Percentiles rank a stretch among this genome's conserved stretches.
phyloP scores from a whole-genome alignment of 805 yeast species.

The Candida loeiensis region DNA sequence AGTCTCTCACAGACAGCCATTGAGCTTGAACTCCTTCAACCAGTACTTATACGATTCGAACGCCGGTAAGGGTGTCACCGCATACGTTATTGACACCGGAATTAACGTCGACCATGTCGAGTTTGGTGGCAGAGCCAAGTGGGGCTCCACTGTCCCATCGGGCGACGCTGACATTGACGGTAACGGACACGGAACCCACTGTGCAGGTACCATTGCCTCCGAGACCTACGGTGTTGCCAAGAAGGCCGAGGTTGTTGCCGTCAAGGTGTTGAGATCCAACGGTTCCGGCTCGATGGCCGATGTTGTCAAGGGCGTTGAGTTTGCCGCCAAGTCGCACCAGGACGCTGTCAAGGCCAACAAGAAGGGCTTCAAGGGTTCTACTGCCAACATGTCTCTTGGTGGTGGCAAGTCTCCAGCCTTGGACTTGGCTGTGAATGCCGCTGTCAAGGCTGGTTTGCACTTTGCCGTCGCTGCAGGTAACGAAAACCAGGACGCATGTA shows the following conservation, averaged over 20 bases:
- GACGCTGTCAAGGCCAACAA: conserved; percentile 35
- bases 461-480: conserved; percentile 65
- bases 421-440: conserved; percentile 58
- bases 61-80: conserved; percentile 80
- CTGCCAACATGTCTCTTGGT: conserved; percentile 61
- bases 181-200: conserved; percentile 94
- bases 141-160: conserved; percentile 81
- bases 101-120: conserved; percentile 70
- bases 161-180: conserved; percentile 74
- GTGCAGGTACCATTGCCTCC: conserved; percentile 94
- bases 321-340: conserved; percentile 71
- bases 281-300: conserved; percentile 85
- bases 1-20: conserved; percentile 75
- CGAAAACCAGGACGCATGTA: conserved; percentile 58
- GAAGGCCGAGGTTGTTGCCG: conserved; percentile 72
- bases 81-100: conserved; percentile 91
- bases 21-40: conserved; percentile 54
- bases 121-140: conserved; percentile 76
- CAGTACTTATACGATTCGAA: conserved; percentile 68
- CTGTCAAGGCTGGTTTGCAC: conserved; percentile 52
- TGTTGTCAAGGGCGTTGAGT: conserved; percentile 81
- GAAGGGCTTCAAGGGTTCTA: conserved; percentile 54
- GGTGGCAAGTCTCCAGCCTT: conserved; percentile 56
- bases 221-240: conserved; percentile 80
- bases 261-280: conserved; percentile 76